A percentile compares a stretch with the other conserved stretches of the same genome.
These are phyloP conservation scores for Dysphania ambrosioides DNA, from an alignment of 148 eudicot species.

Conservation along the genomic window DNA sequence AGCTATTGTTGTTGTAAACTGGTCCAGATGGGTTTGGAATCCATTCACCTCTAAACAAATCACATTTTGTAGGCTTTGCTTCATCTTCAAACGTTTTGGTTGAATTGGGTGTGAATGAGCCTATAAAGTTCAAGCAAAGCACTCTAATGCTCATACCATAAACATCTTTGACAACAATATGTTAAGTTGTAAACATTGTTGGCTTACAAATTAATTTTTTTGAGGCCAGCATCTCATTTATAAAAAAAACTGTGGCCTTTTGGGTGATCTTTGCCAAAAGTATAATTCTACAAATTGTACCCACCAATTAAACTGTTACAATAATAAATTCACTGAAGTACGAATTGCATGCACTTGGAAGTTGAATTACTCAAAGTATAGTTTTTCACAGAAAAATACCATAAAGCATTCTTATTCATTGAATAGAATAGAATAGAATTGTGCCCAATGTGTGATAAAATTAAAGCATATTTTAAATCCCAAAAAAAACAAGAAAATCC, in stretches of 20 bases:
- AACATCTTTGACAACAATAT: no score
- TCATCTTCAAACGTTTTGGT: slow-evolving; percentile 2
- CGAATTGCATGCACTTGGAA: neutral
- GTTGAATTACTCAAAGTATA: no score
- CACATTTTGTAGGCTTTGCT: slow-evolving; percentile 51
- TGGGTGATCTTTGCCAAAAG: neutral
- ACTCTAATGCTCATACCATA: neutral
- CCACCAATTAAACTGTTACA: neutral
- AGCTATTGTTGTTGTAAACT: slow-evolving; percentile 52
- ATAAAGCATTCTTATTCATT: no score
- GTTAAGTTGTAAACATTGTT: no score
- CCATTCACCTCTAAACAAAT: slow-evolving; percentile 76
- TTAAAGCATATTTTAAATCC: no score
- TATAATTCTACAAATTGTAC: neutral
- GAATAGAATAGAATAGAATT: no score
- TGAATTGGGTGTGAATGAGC: neutral
- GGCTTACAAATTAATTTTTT: no score
- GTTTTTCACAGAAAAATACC: no score
- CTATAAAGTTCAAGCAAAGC: slow-evolving; percentile 10
- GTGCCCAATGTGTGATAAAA: no score
- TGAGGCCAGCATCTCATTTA: no score
- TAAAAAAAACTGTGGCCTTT: neutral
- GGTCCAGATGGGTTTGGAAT: slow-evolving; percentile 51
- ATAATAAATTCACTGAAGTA: neutral
- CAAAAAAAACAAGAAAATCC: neutral